Evolutionary conservation across 2,329 filamentous ascomycete genomes (phyloP), one percentile per base, ranked within the genome.

Genomic region (Pestalotiopsis sp.): DNA sequence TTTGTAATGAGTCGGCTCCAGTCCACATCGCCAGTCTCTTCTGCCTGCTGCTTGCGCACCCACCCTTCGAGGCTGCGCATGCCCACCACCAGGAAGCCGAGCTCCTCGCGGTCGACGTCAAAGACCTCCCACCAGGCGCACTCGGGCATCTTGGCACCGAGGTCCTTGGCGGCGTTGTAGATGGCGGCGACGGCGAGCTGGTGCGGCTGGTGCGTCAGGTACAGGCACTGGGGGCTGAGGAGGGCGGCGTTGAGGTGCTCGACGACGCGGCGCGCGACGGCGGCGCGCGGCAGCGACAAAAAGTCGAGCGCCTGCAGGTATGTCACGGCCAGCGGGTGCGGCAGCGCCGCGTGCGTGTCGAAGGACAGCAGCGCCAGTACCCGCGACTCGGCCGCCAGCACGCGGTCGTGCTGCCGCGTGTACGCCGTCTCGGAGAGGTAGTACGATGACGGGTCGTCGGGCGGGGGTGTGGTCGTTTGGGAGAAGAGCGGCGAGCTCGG

Each of bases 101-200:
- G 85, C 78, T 97, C 94, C 83, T 99, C 96, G 65, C 96, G 87
- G 75, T 98, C 95, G 7, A 96, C 93, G 80, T 99, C 96, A 79
- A 98, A 98, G 0, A 98, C 93, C 80, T 98, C 95, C 96, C 96
- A 99, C 96, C 96, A 99, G 71, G 93, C 91, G 62, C 88, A 89
- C 71, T 92, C 92, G 0, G 95, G 94, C 81, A 98, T 86, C 78
- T 93, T 94, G 13, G 92, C 89, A 0, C 87, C 90, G 1, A 89
- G 79, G 73, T 98, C 94, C 59, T 91, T 87, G 0, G 94, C 92
- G 0, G 95, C 93, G n/a, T 94, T 89, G 78, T 98, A 99, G 39
- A 98, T 92, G 1, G 95, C 93, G 1, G 95, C 93, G 2, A 94
- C 93, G 4, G 96, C 95, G 11, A 99, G 84, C 27, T 91, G 89